Conservation (phyloP, 2,329 filamentous ascomycete genomes). For the Aspergillus quadrilineatus region DNA sequence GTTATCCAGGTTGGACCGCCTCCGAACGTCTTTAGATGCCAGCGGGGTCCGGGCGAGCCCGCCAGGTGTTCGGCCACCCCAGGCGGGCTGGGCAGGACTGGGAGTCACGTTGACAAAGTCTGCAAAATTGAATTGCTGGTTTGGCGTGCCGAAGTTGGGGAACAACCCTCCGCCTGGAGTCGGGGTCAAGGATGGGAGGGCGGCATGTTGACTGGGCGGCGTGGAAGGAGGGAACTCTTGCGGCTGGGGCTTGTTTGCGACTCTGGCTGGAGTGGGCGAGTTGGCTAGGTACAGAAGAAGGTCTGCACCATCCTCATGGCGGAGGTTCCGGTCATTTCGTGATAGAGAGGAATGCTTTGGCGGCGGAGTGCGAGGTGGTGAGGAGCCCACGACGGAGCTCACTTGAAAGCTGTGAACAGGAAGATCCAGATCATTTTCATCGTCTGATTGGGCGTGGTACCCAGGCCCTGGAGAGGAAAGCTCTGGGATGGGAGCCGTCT, state of each 20-base stretch:
- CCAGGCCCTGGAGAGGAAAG: slow-evolving; percentile 50
- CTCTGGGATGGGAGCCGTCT: slow-evolving; percentile 68
- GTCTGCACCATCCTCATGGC: slow-evolving; percentile 77
- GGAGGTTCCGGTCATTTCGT: slow-evolving; percentile 52
- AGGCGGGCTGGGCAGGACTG: slow-evolving; percentile 84
- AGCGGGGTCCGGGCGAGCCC: slow-evolving; percentile 65
- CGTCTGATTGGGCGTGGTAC: slow-evolving; percentile 50
- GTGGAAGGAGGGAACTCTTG: slow-evolving; percentile 66
- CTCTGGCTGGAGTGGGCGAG: slow-evolving; percentile 80
- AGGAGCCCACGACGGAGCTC: slow-evolving; percentile 64
- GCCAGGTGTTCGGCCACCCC: slow-evolving; percentile 61
- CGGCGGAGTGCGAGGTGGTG: slow-evolving; percentile 80
- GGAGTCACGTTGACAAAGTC: slow-evolving; percentile 98
- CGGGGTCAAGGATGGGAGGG: slow-evolving; percentile 51
- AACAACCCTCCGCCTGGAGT: slow-evolving; percentile 69
- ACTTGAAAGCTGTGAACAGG: slow-evolving; percentile 53
- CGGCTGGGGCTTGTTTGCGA: slow-evolving; percentile 45
- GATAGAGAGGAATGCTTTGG: slow-evolving; percentile 55
- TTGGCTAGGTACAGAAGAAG: slow-evolving; percentile 81
- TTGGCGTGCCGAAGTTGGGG: slow-evolving; percentile 73
- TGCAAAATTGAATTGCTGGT: slow-evolving; percentile 85
- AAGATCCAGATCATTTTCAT: slow-evolving; percentile 81
- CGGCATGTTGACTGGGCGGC: slow-evolving; percentile 65
- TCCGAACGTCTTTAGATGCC: slow-evolving; percentile 64
- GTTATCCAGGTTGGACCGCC: slow-evolving; percentile 76